Conservation (phyloP, 2,329 filamentous ascomycete species). For the Scedosporium apiospermum region DNA sequence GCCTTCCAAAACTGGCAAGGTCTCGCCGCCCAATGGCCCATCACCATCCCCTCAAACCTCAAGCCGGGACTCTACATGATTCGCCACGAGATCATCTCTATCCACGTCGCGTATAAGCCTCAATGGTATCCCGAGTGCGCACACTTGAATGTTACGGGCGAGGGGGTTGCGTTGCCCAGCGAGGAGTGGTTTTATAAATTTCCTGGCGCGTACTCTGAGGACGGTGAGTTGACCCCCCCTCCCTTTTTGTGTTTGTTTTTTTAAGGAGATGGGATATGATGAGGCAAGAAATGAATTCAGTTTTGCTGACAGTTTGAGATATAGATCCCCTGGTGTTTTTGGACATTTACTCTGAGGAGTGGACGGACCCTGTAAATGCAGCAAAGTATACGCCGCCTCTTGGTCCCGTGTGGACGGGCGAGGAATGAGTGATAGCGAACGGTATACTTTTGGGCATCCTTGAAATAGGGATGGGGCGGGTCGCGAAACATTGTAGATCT, state of each 20-base stretch:
- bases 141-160: conserved; percentile 49
- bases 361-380: conserved; percentile 1
- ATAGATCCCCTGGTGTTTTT: conserved; percentile 1
- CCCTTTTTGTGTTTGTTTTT: too few relatives aligned
- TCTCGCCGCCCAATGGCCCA: conserved; percentile 37
- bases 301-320: background rate
- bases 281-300: too few relatives aligned
- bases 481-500: too few relatives aligned
- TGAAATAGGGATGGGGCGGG: too few relatives aligned
- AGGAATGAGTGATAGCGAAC: background rate
- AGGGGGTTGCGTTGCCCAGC: conserved; percentile 18
- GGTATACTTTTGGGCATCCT: too few relatives aligned
- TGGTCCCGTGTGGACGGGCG: conserved; percentile 2
- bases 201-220: conserved; percentile 3
- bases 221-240: background rate
- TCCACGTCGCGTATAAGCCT: conserved; percentile 35
- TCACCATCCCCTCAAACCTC: conserved; percentile 35
- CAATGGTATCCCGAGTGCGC: conserved; percentile 50
- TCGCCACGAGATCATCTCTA: conserved; percentile 45
- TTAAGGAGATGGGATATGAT: background rate
- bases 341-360: conserved; percentile 6
- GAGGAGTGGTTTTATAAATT: background rate
- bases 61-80: conserved; percentile 42
- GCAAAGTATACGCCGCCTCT: conserved; percentile 4
- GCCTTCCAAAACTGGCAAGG: conserved; percentile 33